Base-by-base conservation (phyloP, 1,284 basidiomycete species). In the Trichosporon asahii region DNA sequence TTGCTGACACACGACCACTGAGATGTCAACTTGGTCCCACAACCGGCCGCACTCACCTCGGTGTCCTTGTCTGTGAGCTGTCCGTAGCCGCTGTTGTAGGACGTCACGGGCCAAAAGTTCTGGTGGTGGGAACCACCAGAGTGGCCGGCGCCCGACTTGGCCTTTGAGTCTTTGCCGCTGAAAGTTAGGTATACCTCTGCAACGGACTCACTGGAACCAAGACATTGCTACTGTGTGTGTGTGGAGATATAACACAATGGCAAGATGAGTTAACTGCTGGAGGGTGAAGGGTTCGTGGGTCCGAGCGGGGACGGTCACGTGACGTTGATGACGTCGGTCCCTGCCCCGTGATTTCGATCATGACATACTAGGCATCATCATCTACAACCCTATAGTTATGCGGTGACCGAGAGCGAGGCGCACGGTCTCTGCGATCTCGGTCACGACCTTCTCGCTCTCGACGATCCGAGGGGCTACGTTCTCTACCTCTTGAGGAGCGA, bases 61-160 rank as follows among this genome's bases (percentile, higher is more conserved):
- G 82, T 84, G 70, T 84, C 83, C 61, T 77, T 75, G 23, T 77
- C 76, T 6, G 75, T 74, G 18, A 83, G 76, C 57, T 72, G 64
- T n/a, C 82, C 82, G 65, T 71, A 81, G 14, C 82, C 82, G 4
- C 72, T 71, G 37, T 73, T 65, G 67, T 74, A 76, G 3, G 86
- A 86, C 1, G 91, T 89, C 72, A 93, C 90, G 6, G 93, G 90
- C 78, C 90, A 89, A 78, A 95, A 90, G 77, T 91, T 95, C 57
- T 61, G 27, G 57, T 61, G 57, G 18, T 61, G 57, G n/a, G 57
- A 61, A 33, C 57, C 57, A 7, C 29, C 31, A 2, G 57, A 29
- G 67, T 88, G 89, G 15, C 29, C 60, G 12, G 35, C n/a, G 15
- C 31, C 35, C 68, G 44, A 31, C 18, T 65, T 33, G 55, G 57